Conservation (phyloP, 2,329 filamentous ascomycete genomes). For the Penicillium sp. region DNA sequence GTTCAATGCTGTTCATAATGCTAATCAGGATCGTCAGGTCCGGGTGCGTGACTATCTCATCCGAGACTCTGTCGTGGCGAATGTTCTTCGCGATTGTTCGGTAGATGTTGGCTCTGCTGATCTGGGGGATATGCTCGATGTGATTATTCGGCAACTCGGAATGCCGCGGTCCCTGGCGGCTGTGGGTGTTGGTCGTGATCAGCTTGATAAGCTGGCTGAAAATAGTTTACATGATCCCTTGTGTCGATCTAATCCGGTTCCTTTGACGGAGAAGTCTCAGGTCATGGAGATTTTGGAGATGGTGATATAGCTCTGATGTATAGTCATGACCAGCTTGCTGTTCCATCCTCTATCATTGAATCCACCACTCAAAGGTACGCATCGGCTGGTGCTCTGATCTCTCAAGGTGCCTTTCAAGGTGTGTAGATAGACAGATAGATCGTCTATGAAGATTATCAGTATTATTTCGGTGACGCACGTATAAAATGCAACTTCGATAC, state of each 20-base stretch:
- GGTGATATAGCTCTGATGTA: slow-evolving; percentile 17
- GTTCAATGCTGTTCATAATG: slow-evolving; percentile 47
- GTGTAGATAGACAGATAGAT: too few species aligned
- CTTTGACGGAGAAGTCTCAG: slow-evolving; percentile 17
- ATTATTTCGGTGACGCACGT: too few species aligned
- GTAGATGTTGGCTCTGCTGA: slow-evolving; percentile 31
- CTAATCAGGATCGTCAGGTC: slow-evolving; percentile 42
- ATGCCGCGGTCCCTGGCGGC: slow-evolving; percentile 52
- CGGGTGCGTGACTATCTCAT: slow-evolving; percentile 40
- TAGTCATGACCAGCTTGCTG: too few species aligned
- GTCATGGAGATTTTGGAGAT: slow-evolving; percentile 23
- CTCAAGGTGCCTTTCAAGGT: too few species aligned
- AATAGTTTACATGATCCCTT: slow-evolving; percentile 21
- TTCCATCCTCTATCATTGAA: too few species aligned
- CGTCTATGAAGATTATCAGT: too few species aligned
- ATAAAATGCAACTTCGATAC: too few species aligned
- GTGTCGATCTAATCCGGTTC: slow-evolving; percentile 20
- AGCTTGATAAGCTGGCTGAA: slow-evolving; percentile 44
- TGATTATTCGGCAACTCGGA: slow-evolving; percentile 47
- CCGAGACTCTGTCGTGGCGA: slow-evolving; percentile 31
- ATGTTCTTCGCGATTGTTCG: slow-evolving; percentile 31
- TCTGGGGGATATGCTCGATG: slow-evolving; percentile 50
- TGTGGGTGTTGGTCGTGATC: slow-evolving; percentile 47
- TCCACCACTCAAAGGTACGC: too few species aligned
- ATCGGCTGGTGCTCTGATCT: too few species aligned